A percentile compares a stretch with the other conserved stretches of the same genome.
Conservation (phyloP, 202 grass and related monocot species). For the Eragrostis tef region DNA sequence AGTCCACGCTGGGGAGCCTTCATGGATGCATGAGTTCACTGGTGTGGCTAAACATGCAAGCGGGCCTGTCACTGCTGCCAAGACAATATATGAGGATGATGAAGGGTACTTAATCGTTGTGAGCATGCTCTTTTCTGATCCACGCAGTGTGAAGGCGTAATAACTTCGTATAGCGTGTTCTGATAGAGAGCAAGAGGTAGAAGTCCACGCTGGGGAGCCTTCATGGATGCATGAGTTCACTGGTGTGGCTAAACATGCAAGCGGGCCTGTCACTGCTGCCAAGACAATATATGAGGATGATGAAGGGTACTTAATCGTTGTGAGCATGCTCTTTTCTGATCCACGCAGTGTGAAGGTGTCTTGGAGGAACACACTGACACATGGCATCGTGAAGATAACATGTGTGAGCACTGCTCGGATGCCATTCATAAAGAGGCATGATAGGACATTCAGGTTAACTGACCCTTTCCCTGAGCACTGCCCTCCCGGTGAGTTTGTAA, state of each 20-base stretch:
- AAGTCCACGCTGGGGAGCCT: slow-evolving; percentile 55
- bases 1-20: slow-evolving; percentile 55
- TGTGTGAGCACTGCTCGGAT: slow-evolving; percentile 68
- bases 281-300: slow-evolving; percentile 81
- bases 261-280: slow-evolving; percentile 69
- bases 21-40: slow-evolving; percentile 69
- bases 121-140: slow-evolving; percentile 69
- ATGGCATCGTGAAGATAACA: slow-evolving; percentile 69
- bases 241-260: slow-evolving; percentile 66
- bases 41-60: slow-evolving; percentile 67
- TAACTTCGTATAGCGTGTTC: too few relatives aligned
- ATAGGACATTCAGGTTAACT: slow-evolving; percentile 64
- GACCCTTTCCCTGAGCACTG: slow-evolving; percentile 75
- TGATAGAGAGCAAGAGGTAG: slow-evolving; percentile 73
- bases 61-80: slow-evolving; percentile 72
- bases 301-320: slow-evolving; percentile 73
- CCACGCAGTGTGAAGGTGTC: slow-evolving; percentile 71
- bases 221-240: slow-evolving; percentile 72
- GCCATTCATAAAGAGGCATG: slow-evolving; percentile 59
- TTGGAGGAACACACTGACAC: slow-evolving; percentile 73
- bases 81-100: slow-evolving; percentile 80
- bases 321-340: slow-evolving; percentile 70
- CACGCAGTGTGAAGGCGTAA: slow-evolving; percentile 67
- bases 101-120: slow-evolving; percentile 75
- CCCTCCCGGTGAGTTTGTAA: slow-evolving; percentile 62